Evolutionary conservation across 1,139 yeast genomes (phyloP).

Genomic region (Magnusiomyces clavatus): DNA sequence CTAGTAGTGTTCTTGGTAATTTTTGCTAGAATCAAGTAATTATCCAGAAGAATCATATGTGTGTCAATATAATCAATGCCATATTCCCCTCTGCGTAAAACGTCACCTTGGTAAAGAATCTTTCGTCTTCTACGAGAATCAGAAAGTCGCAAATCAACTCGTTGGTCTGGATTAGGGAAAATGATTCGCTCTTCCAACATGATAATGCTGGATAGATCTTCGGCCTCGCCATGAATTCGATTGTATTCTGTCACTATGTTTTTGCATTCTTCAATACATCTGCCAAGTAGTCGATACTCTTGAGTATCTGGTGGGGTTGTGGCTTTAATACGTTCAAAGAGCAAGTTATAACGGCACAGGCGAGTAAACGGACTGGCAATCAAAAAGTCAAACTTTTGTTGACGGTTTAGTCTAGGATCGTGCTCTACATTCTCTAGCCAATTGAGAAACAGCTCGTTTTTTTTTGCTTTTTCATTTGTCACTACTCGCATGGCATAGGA

Average conservation of each 20-base stretch:
- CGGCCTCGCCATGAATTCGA: conserved; percentile 35
- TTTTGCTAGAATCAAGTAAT: conserved; percentile 64
- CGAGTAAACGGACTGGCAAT: conserved; percentile 43
- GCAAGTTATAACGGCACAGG: conserved; percentile 61
- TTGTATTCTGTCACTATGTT: conserved; percentile 43
- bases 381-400: conserved; percentile 52
- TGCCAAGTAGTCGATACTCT: conserved; percentile 47
- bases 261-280: conserved; percentile 46
- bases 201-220: conserved; percentile 36
- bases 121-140: conserved; percentile 44
- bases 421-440: conserved; percentile 43
- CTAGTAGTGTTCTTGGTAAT: conserved; percentile 27
- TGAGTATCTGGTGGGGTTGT: conserved; percentile 45
- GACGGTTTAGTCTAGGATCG: conserved; percentile 34
- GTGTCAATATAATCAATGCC: conserved; percentile 39
- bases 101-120: conserved; percentile 53
- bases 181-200: conserved; percentile 29
- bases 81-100: conserved; percentile 56
- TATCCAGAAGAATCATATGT: conserved; percentile 62
- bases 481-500: conserved; percentile 30
- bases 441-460: conserved; percentile 39
- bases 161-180: conserved; percentile 33
- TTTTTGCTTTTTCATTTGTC: conserved; percentile 34
- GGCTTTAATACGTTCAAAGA: conserved; percentile 51
- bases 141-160: conserved; percentile 43